phyloP scores from a whole-genome alignment of 2,329 filamentous ascomycete genomes.

The Aspergillus japonicus region DNA sequence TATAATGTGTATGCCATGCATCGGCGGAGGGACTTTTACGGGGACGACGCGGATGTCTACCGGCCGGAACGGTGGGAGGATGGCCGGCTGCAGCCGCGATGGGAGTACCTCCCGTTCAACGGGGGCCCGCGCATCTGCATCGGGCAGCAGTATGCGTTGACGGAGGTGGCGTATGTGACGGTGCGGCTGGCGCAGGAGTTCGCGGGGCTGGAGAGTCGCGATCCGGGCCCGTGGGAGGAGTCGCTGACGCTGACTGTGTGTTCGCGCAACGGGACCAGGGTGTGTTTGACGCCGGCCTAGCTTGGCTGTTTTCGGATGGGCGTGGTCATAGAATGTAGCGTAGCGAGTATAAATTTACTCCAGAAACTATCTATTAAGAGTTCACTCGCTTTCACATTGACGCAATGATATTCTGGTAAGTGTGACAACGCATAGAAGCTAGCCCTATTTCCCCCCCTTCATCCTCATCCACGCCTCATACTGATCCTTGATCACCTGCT shows the following conservation, averaged over 20 bases:
- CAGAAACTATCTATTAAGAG: too few relatives aligned
- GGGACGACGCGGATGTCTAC: conserved; percentile 2
- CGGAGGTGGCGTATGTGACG: conserved; percentile 6
- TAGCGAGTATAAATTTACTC: too few relatives aligned
- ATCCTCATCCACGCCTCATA: conserved; percentile 14
- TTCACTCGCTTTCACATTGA: too few relatives aligned
- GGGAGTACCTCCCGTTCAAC: conserved; percentile 38
- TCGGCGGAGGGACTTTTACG: not conserved
- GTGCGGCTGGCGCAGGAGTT: conserved; percentile 11
- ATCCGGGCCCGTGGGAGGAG: conserved; percentile 11
- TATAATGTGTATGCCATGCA: conserved; percentile 6
- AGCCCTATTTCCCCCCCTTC: not conserved
- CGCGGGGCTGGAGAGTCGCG: not conserved
- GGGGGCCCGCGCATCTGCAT: conserved; percentile 30
- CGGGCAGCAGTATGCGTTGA: conserved; percentile 19
- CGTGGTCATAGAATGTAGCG: too few relatives aligned
- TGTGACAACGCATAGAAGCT: too few relatives aligned
- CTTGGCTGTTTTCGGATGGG: too few relatives aligned
- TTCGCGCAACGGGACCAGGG: conserved; percentile 3
- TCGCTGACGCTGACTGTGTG: conserved; percentile 1
- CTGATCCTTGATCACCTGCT: conserved; percentile 16
- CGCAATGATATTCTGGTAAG: too few relatives aligned
- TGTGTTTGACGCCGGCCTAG: not conserved
- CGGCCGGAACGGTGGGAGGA: conserved; percentile 18
- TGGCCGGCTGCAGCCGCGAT: conserved; percentile 24